Evolutionary conservation across 495 filamentous ascomycete species (phyloP), one percentile per base, ranked within the genome.

Genomic region (Annulohypoxylon nitens): DNA sequence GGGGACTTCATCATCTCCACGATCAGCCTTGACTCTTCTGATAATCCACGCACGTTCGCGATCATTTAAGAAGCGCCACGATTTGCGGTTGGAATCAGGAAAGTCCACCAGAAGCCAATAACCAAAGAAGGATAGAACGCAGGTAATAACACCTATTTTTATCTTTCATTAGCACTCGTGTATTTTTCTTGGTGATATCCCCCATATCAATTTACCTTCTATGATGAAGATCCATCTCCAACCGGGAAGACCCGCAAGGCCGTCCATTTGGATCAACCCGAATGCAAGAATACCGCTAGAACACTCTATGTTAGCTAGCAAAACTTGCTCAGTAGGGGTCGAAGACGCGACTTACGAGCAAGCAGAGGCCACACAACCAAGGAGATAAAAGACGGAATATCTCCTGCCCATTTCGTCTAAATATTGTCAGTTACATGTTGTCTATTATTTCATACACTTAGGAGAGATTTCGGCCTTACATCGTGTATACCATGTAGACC

Each of bases 151-250:
- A 34, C 64, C 77, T 78, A 34, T 16, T 8, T 9, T 2, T 2
- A 4, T 59, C 25, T 0, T 60, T 53, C 0, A 50, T 75, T 48
- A 58, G 62, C 18, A 57, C 9, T 12, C n/a, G 12, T 10, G 2
- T 1, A 11, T 11, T n/a, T n/a, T 26, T 50, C 6, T 18, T 23
- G 34, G 54, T 11, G 10, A 2, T 0, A n/a, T 16, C 23, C 0
- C 23, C 2, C 8, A 41, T 23, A 9, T 2, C 53, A 3, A 16
- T 7, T 20, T 74, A 75, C 91, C 86, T 71, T 89, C 85, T 5
- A 89, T 81, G 62, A 90, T 86, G 69, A 90, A 89, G 36, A 86
- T 84, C 88, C 88, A 90, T 67, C 87, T 72, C 90, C 90, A 91
- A 26, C 89, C 89, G 3, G 69, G 71, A 0, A 87, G 66, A 0